Evolutionary conservation across 2,329 filamentous ascomycete genomes (phyloP).

Genomic region (Trichophyton verrucosum): DNA sequence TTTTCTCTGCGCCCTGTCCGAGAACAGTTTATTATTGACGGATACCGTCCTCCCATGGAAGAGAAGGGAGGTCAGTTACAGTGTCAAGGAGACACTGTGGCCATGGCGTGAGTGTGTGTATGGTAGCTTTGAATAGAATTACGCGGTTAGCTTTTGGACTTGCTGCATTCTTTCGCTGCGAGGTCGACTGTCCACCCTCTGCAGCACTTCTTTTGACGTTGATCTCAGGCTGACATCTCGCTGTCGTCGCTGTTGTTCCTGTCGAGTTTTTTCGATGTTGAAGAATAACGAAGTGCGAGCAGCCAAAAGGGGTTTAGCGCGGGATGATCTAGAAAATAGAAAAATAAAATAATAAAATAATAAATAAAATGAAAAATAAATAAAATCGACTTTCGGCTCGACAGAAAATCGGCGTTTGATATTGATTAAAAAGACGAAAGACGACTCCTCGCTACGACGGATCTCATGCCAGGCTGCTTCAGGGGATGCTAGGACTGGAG

Average conservation of each 20-base stretch:
- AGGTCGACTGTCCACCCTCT: no score
- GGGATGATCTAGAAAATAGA: not conserved
- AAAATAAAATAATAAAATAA: not conserved
- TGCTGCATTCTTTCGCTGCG: not conserved
- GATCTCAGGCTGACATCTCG: no score
- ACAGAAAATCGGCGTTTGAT: not conserved
- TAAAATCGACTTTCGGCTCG: not conserved
- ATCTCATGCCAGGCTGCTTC: not conserved
- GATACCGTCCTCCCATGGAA: constrained; percentile 63
- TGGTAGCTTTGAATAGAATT: constrained; percentile 1
- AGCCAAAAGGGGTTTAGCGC: not conserved
- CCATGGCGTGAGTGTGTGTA: constrained; percentile 34
- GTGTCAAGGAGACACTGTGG: constrained; percentile 39
- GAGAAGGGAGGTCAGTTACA: constrained; percentile 45
- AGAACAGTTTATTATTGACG: constrained; percentile 27
- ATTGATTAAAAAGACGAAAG: not conserved
- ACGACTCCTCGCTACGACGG: not conserved
- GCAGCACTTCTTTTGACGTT: not conserved
- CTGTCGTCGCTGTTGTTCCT: no score
- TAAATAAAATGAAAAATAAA: not conserved
- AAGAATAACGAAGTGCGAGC: not conserved
- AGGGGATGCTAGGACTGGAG: not conserved
- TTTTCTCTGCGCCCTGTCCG: constrained; percentile 57
- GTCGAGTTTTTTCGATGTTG: not conserved
- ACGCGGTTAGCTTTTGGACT: not conserved